Evolutionary conservation across 345 rosid species (phyloP).

Genomic region (Eutrema heterophyllum): DNA sequence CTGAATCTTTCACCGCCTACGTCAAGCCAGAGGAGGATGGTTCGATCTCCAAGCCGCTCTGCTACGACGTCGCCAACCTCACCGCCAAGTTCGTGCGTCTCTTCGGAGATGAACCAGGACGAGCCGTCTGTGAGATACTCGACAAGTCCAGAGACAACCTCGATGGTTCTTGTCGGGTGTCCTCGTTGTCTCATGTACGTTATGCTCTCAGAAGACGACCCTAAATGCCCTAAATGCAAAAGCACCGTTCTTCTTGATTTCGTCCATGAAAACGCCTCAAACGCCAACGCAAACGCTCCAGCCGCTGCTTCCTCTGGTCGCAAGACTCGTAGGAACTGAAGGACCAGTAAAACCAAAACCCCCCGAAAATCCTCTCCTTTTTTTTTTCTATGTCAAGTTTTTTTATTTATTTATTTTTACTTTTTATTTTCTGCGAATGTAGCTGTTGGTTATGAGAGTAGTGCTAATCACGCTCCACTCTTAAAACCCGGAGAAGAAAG

Average conservation of each 20-base stretch:
- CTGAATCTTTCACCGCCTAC: slow-evolving; percentile 88
- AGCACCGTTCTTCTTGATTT: slow-evolving; percentile 86
- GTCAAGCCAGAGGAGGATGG: slow-evolving; percentile 32
- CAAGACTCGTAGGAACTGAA: slow-evolving; percentile 27
- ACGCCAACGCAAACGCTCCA: slow-evolving; percentile 19
- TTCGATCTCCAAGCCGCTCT: slow-evolving; percentile 61
- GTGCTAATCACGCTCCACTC: slow-evolving; percentile 71
- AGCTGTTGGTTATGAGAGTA: slow-evolving; percentile 28
- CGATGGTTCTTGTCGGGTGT: slow-evolving; percentile 93
- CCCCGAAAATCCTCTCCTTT: not conserved
- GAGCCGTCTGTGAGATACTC: slow-evolving; percentile 39
- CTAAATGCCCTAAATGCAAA: slow-evolving; percentile 88
- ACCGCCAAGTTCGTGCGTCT: slow-evolving; percentile 90
- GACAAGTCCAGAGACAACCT: slow-evolving; percentile 83
- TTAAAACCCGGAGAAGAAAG: slow-evolving; percentile 9
- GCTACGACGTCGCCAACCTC: slow-evolving; percentile 71
- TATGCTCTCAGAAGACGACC: slow-evolving; percentile 80
- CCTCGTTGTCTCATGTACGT: slow-evolving; percentile 92
- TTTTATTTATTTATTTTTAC: not conserved
- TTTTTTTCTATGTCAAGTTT: not conserved
- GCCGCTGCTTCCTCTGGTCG: slow-evolving; percentile 24
- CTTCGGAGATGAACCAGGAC: slow-evolving; percentile 69
- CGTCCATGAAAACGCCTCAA: slow-evolving; percentile 41
- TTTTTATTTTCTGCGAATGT: slow-evolving; percentile 10
- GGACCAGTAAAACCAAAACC: slow-evolving; percentile 33